Base-by-base conservation (phyloP, 805 yeast species). In the Hanseniaspora taiwanica region DNA sequence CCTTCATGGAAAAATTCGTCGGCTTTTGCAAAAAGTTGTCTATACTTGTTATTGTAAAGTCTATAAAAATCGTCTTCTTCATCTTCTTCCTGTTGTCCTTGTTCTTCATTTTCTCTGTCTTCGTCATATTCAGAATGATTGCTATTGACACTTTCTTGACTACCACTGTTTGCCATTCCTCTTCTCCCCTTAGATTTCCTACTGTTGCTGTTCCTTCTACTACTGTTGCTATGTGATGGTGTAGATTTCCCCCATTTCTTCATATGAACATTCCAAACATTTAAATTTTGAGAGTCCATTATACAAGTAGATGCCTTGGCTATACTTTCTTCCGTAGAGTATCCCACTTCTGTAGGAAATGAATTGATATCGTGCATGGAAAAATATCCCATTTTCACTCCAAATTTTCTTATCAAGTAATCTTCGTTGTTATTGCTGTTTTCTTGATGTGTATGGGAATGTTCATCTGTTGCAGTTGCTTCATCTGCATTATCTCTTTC, bases 301-400 rank as follows among this genome's bases (percentile, higher is more conserved):
- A 83, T 62, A 60, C 94, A 83, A 1, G 82, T 75, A 0, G 87
- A 78, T 0, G 93, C 94, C 51, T 81, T 78, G 52, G 72, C 72
- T 35, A 83, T 70, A 44, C 76, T 74, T 24, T 74, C 81, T 31
- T 76, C 73, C 2, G 81, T 74, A 0, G 93, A 91, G 58, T 66
- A 79, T 0, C 85, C 91, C 8, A 69, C 52, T 52, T 83, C 94
- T 1, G 91, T 80, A 1, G 94, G 94, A 54, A 80, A 83, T 1
- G 93, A 81, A 52, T 83, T 80, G 48, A 84, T 77, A 54, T 83
- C 94, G 54, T 84, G 94, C 49, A 84, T 58, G 1, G 93, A 81
- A 53, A 81, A 82, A 53, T 83, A 83, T 0, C 89, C 94, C 16
- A 83, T 78, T 46, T 74, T 73, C 2, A 86, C 55, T 3, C 67